A percentile compares a stretch with the other conserved stretches of the same genome.
phyloP scores from a whole-genome alignment of 192 early-diverging fungal genomes.

The Coemansia sp. region DNA sequence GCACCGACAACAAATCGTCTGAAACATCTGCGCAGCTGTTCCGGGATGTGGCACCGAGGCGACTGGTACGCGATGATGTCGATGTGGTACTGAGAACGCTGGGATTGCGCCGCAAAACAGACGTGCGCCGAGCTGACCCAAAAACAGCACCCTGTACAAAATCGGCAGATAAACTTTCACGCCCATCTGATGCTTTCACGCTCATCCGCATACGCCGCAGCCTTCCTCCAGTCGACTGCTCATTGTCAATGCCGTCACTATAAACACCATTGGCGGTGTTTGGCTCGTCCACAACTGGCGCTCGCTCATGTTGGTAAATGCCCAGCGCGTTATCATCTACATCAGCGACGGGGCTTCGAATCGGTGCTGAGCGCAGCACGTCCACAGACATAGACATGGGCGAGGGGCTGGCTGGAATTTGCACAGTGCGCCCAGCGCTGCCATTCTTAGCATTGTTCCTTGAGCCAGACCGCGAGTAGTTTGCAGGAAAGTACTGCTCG shows the following conservation, averaged over 20 bases:
- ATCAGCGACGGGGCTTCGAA: not conserved
- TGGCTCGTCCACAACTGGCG: not conserved
- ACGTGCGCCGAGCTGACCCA: slow-evolving; percentile 48
- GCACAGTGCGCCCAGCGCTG: not conserved
- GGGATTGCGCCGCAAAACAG: slow-evolving; percentile 39
- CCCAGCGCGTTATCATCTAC: slow-evolving; percentile 14
- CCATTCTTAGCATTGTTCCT: not conserved
- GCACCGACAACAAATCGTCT: slow-evolving; percentile 8
- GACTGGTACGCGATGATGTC: slow-evolving; percentile 5
- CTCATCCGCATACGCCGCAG: slow-evolving; percentile 36
- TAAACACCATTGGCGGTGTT: not conserved
- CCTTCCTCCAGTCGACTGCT: not conserved
- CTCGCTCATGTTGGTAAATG: not conserved
- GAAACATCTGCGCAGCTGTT: slow-evolving; percentile 6
- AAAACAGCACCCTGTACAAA: slow-evolving; percentile 54
- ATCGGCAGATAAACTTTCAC: slow-evolving; percentile 49
- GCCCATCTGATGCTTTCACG: slow-evolving; percentile 38
- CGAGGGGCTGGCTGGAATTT: slow-evolving; percentile 4
- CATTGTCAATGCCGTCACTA: not conserved
- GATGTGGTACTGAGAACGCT: slow-evolving; percentile 26
- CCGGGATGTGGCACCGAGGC: not conserved
- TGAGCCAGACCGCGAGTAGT: not conserved
- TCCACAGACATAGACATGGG: not conserved
- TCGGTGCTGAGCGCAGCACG: slow-evolving; percentile 8
- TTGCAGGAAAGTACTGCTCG: slow-evolving; percentile 3